These are phyloP conservation scores for Kuraishia hungarica DNA, from an alignment of 805 yeast genomes.

Conservation along the genomic window DNA sequence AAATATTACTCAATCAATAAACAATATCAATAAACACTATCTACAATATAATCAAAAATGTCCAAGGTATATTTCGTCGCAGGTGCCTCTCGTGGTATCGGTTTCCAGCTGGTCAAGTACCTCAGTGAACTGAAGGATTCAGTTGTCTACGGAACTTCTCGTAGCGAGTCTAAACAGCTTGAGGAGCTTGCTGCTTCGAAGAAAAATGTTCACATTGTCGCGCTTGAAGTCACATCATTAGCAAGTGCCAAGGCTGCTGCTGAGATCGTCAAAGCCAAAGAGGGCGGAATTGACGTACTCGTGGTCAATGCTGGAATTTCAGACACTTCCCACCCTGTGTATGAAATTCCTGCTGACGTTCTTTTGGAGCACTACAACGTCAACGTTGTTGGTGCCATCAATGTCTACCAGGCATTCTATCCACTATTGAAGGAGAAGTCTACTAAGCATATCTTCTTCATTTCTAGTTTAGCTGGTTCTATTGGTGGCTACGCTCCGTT, in stretches of 20 bases:
- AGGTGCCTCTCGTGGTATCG: constrained; percentile 4
- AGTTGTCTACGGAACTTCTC: constrained; percentile 1
- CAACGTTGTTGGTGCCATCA: constrained; percentile 19
- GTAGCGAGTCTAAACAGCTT: background rate
- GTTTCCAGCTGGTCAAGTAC: background rate
- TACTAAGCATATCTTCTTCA: constrained; percentile 16
- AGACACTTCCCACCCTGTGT: background rate
- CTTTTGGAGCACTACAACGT: constrained; percentile 8
- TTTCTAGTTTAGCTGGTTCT: constrained; percentile 19
- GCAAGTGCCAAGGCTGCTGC: background rate
- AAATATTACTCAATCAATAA: too few relatives aligned
- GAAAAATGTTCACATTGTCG: background rate
- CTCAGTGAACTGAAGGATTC: background rate
- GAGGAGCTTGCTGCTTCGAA: background rate
- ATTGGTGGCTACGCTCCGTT: constrained; percentile 10
- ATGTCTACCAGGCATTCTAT: constrained; percentile 10
- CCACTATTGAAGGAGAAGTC: constrained; percentile 13
- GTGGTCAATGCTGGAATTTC: constrained; percentile 1
- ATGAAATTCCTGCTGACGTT: background rate
- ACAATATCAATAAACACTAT: too few relatives aligned
- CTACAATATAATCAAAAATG: too few relatives aligned
- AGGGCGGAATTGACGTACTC: background rate
- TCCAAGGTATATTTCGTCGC: background rate
- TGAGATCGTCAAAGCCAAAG: background rate
- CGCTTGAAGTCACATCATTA: background rate